Conservation (phyloP, 2,329 filamentous ascomycete genomes). For the Cadophora malorum region DNA sequence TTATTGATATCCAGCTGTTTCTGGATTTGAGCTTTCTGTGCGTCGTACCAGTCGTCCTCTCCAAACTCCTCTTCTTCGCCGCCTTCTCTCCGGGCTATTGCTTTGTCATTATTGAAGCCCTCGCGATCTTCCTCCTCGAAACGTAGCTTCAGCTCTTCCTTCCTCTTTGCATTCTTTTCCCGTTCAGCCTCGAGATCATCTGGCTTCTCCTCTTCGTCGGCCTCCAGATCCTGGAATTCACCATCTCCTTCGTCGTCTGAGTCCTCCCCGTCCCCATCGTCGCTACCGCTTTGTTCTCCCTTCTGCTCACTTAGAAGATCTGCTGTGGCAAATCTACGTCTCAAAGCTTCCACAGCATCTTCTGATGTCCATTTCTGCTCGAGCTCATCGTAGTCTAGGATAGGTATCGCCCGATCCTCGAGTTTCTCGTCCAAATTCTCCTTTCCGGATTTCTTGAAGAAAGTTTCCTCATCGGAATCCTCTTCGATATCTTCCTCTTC, state of each 20-base stretch:
- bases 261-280: slow-evolving; percentile 54
- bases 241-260: slow-evolving; percentile 77
- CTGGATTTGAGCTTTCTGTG: slow-evolving; percentile 91
- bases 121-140: slow-evolving; percentile 99
- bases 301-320: slow-evolving; percentile 64
- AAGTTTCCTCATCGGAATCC: slow-evolving; percentile 59
- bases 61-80: slow-evolving; percentile 81
- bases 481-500: slow-evolving; percentile 65
- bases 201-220: slow-evolving; percentile 65
- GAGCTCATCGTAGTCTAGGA: slow-evolving; percentile 80
- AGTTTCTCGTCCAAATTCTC: slow-evolving; percentile 71
- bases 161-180: slow-evolving; percentile 86
- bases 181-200: slow-evolving; percentile 80
- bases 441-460: slow-evolving; percentile 68
- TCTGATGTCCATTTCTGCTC: slow-evolving; percentile 85
- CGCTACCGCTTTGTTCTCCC: slow-evolving; percentile 54
- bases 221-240: slow-evolving; percentile 85
- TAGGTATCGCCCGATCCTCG: slow-evolving; percentile 81
- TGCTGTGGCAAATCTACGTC: slow-evolving; percentile 76
- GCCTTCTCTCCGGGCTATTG: slow-evolving; percentile 73
- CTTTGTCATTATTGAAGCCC: slow-evolving; percentile 90
- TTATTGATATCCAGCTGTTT: slow-evolving; percentile 98
- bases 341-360: slow-evolving; percentile 77
- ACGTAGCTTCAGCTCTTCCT: slow-evolving; percentile 91
- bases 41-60: slow-evolving; percentile 98